Conservation (phyloP, 1,284 basidiomycete genomes). For the Ceratobasidium sp. region DNA sequence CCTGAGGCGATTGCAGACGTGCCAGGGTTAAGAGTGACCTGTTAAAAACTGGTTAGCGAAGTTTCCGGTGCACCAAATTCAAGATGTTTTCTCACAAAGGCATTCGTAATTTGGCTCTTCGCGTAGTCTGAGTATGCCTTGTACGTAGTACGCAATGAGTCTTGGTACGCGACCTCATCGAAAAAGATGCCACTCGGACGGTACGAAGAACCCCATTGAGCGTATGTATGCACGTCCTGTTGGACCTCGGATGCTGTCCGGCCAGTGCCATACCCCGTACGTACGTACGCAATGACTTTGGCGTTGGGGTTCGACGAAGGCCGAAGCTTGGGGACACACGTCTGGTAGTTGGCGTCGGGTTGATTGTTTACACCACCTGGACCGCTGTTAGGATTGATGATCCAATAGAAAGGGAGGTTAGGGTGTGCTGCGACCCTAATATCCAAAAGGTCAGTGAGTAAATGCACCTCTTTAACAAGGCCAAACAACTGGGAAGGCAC, state of each 20-base stretch:
- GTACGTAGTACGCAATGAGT: background rate
- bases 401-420: constrained; percentile 48
- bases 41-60: background rate
- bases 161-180: constrained; percentile 47
- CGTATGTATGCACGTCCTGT: constrained; percentile 51
- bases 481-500: background rate
- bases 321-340: constrained; percentile 48
- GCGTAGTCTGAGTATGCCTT: constrained; percentile 9
- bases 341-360: constrained; percentile 50
- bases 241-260: constrained; percentile 44
- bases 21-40: constrained; percentile 41
- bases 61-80: background rate
- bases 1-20: constrained; percentile 27
- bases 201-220: constrained; percentile 48
- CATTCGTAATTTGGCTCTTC: constrained; percentile 1
- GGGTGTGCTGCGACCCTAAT: constrained; percentile 49
- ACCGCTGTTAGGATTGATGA: constrained; percentile 52
- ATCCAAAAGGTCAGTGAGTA: constrained; percentile 47
- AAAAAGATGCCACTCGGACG: constrained; percentile 53
- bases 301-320: constrained; percentile 47
- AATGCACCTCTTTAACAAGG: constrained; percentile 50
- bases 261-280: constrained; percentile 47
- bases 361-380: constrained; percentile 48
- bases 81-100: constrained; percentile 1
- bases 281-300: constrained; percentile 52